Conservation (phyloP, 1,139 yeast species). For the Scheffersomyces cryptocercus region DNA sequence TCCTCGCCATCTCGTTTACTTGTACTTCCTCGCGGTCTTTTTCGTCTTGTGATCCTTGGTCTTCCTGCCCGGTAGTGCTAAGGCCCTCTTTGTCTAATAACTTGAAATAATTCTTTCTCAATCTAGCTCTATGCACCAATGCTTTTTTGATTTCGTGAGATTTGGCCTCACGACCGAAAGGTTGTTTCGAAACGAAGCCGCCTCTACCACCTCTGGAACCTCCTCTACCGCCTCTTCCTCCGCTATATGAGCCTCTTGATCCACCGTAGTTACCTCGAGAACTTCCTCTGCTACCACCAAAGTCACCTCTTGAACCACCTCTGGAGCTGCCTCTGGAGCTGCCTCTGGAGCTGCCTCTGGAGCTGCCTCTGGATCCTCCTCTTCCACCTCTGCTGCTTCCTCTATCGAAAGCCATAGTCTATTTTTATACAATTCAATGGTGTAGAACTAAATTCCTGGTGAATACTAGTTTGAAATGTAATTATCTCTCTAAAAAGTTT, state of each 20-base stretch:
- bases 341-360: constrained; percentile 10
- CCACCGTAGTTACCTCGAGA: too few relatives aligned
- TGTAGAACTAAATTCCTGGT: too few relatives aligned
- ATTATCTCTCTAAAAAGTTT: too few relatives aligned
- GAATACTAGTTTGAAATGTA: too few relatives aligned
- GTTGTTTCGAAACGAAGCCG: background rate
- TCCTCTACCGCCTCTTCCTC: constrained; percentile 23
- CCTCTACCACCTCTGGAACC: constrained; percentile 18
- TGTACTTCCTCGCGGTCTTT: constrained; percentile 8
- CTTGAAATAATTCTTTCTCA: constrained; percentile 81
- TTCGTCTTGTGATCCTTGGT: constrained; percentile 1
- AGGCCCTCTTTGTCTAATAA: constrained; percentile 70
- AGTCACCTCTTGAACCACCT: constrained; percentile 21
- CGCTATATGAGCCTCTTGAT: constrained; percentile 22
- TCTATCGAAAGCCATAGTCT: too few relatives aligned
- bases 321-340: constrained; percentile 11
- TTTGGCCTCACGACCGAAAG: constrained; percentile 32
- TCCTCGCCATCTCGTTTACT: constrained; percentile 3
- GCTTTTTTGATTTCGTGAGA: constrained; percentile 70
- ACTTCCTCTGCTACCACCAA: constrained; percentile 18
- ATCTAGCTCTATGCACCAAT: constrained; percentile 77
- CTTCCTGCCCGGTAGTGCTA: background rate
- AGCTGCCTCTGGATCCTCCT: too few relatives aligned
- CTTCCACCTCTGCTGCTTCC: too few relatives aligned
- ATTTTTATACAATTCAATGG: too few relatives aligned